Base-by-base conservation (phyloP, 257 asterid genomes). In the Solanum medicagineum region DNA sequence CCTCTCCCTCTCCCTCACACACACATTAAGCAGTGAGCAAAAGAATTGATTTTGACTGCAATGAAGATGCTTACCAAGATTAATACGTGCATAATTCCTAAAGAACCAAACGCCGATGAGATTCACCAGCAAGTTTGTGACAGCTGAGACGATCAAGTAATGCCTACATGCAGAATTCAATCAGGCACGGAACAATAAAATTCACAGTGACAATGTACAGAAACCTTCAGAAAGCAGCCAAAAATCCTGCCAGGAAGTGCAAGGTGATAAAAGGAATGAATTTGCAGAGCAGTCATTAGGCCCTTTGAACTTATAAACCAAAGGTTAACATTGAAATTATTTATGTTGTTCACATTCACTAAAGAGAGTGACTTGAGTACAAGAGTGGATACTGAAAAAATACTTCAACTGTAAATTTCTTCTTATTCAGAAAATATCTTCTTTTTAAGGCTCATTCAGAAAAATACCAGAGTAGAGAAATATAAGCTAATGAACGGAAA, bases 91-190 rank as follows among this genome's bases (percentile, higher is more conserved):
- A 90, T 96, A 96, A 88, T 91, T 94, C 88, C 98, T 90, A 90
- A 94, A 96, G 95, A 93, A 96, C 99, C 98, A 95, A 89, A 96
- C 98, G 80, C 98, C 99, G 87, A 96, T 94, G 88, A 94, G 97
- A 89, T 96, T 96, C 89, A 96, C 99, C 90, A 94, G 91, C 93
- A 96, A 91, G 89, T 96, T 96, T 59, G 98, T 92, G 84, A 94
- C 94, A 87, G 99, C 98, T 51, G 99, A 96, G 91, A 94, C 85
- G 85, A 95, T 93, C 95, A 94, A 87, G 90, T 96, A 96, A 90
- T 96, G 99, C 99, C 99, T 96, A 85, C 65, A 84, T 84, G 68
- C 11, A 66, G 73, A 80, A 69, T 66, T 36, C 84, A 14, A 87
- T 40, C 42, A 83, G 81, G 86, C 68, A 84, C 2, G 14, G 69